These are phyloP conservation scores for Hypoxylon sp. DNA, from an alignment of 2,329 filamentous ascomycete genomes.

Conservation along the genomic window DNA sequence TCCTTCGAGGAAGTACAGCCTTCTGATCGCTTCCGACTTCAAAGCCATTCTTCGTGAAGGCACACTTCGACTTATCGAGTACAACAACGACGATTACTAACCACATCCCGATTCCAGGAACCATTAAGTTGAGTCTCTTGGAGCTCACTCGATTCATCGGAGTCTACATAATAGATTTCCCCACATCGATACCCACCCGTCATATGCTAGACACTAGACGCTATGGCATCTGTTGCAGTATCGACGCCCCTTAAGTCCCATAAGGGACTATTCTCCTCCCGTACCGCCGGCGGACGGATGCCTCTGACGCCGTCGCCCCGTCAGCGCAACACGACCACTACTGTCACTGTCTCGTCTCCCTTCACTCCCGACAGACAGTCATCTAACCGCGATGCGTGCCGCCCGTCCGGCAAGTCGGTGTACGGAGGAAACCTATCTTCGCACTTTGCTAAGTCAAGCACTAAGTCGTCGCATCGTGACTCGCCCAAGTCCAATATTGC, in stretches of 20 bases:
- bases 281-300: conserved; percentile 93
- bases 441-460: conserved; percentile 77
- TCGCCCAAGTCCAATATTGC: conserved; percentile 98
- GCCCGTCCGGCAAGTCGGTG: conserved; percentile 74
- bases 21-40: conserved; percentile 63
- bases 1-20: conserved; percentile 44
- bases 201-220: conserved; percentile 54
- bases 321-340: conserved; percentile 65
- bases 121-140: conserved; percentile 71
- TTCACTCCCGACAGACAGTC: conserved; percentile 77
- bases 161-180: conserved; percentile 48
- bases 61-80: conserved; percentile 62
- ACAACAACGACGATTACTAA: conserved; percentile 61
- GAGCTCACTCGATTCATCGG: conserved; percentile 63
- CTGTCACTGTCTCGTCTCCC: conserved; percentile 72
- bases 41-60: conserved; percentile 57
- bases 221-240: conserved; percentile 85
- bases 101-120: conserved; percentile 61
- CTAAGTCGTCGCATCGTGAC: conserved; percentile 78
- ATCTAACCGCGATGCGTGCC: conserved; percentile 61
- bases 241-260: conserved; percentile 96
- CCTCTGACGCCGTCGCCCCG: conserved; percentile 93
- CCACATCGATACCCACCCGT: conserved; percentile 52
- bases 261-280: conserved; percentile 88
- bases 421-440: conserved; percentile 84